Base-by-base conservation (phyloP, 1,284 basidiomycete species). In the Moesziomyces aphidis region DNA sequence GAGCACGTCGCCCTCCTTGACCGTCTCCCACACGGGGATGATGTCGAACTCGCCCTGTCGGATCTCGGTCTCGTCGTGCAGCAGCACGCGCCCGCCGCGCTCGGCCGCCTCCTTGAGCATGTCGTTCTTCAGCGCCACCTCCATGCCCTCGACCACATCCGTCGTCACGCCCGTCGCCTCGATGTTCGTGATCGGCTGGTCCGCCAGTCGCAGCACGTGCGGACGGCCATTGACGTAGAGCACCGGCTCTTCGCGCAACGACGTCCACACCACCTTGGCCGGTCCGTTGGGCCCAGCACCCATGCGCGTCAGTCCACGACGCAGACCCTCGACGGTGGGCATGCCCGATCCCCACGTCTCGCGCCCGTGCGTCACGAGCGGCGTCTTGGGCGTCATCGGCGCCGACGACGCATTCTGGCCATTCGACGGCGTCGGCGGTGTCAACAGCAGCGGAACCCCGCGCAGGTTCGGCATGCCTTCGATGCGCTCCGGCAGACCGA, bases 21-120 rank as follows among this genome's bases (percentile, higher is more conserved):
- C 91, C 7, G 89, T 90, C 85, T 96, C 94, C 95, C 94, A 97
- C 34, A 87, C 85, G 6, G 83, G 83, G n/a, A 84, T 75, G 19
- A 87, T 83, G 21, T 82, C 90, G 86, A 95, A 99, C 3, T 90
- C 89, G 1, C 96, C 96, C 1, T 94, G 92, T 31, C 92, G 89
- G 66, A 95, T 94, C 85, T 97, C 95, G 21, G 96, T 89, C 86
- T 99, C 97, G 81, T 99, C 97, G 76, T 99, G 97, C 34, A 87
- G 69, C 21, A 99, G 87, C 42, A 99, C 90, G 31, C 93, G 90
- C 3, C 95, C 95, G 28, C 89, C 86, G n/a, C 91, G 89, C 55
- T 88, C 86, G 50, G 88, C 87, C 28, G 95, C 88, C 85, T 99
- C 97, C 3, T 89, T 87, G 22, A 98, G 86, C 17, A 99, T 90